These are phyloP conservation scores for Naganishia antarctica DNA, from an alignment of 768 basidiomycete genomes.

Conservation along the genomic window DNA sequence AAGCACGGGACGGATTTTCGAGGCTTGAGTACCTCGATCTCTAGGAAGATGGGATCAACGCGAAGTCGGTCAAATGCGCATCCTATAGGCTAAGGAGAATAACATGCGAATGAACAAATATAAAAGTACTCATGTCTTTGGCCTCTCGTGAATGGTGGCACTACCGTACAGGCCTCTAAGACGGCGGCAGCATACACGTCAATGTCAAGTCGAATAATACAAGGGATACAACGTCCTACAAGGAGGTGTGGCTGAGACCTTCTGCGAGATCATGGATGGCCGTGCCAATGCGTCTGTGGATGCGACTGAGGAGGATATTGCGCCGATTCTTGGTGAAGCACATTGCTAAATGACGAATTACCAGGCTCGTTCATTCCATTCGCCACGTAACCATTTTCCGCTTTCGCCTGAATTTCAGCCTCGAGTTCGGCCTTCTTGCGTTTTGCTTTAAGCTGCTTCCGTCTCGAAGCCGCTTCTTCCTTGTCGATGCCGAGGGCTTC, in stretches of 20 bases:
- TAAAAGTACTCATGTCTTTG: not conserved
- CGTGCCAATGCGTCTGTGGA: constrained; percentile 9
- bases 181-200: not conserved
- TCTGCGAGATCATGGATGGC: not conserved
- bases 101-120: no score
- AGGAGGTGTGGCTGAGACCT: not conserved
- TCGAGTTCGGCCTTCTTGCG: constrained; percentile 16
- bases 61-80: no score
- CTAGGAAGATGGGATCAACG: no score
- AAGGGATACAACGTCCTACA: not conserved
- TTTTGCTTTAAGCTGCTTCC: constrained; percentile 16
- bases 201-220: not conserved
- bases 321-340: constrained; percentile 2
- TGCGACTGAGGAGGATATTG: not conserved
- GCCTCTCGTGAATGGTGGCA: not conserved
- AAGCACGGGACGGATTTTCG: constrained; percentile 24
- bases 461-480: constrained; percentile 11
- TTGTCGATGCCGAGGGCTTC: constrained; percentile 8
- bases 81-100: no score
- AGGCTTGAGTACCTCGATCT: not conserved
- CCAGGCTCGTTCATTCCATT: not conserved
- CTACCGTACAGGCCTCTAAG: not conserved
- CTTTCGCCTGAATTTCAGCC: constrained; percentile 17
- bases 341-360: not conserved
- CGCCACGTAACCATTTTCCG: constrained; percentile 17